Evolutionary conservation across 768 basidiomycete genomes (phyloP).

Genomic region (Scleroderma bovista): DNA sequence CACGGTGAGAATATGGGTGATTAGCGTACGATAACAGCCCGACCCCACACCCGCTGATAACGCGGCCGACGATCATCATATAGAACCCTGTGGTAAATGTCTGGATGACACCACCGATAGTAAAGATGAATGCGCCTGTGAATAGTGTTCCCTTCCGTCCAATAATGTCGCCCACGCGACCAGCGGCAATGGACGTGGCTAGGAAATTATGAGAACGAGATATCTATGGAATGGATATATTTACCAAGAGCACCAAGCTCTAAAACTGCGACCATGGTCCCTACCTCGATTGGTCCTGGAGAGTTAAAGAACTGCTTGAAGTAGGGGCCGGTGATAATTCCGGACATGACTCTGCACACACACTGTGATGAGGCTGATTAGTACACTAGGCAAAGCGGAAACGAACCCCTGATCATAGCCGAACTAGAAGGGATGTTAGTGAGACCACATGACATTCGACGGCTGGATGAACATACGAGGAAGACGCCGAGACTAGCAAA

Average conservation of each 20-base stretch:
- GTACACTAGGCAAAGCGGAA: slow-evolving; percentile 6
- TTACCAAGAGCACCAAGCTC: slow-evolving; percentile 88
- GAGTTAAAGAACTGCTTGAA: slow-evolving; percentile 79
- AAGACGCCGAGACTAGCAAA: slow-evolving; percentile 86
- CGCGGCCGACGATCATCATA: slow-evolving; percentile 77
- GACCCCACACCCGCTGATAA: slow-evolving; percentile 85
- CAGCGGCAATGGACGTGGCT: slow-evolving; percentile 90
- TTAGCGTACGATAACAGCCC: slow-evolving; percentile 75
- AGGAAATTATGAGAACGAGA: slow-evolving; percentile 3
- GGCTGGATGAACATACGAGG: slow-evolving; percentile 46
- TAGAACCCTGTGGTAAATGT: slow-evolving; percentile 74
- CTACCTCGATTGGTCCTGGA: slow-evolving; percentile 67
- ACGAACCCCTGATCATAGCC: slow-evolving; percentile 82
- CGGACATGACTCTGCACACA: slow-evolving; percentile 71
- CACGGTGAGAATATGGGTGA: neutral
- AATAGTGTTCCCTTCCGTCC: slow-evolving; percentile 84
- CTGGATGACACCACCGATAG: slow-evolving; percentile 82
- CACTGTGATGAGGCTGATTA: slow-evolving; percentile 1
- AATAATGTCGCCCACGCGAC: slow-evolving; percentile 79
- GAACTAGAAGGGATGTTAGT: slow-evolving; percentile 40
- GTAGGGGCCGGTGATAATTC: slow-evolving; percentile 84
- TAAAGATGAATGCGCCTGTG: slow-evolving; percentile 77
- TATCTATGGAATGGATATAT: slow-evolving; percentile 17
- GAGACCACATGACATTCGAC: neutral
- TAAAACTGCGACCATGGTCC: slow-evolving; percentile 94